A percentile compares a stretch with the other conserved stretches of the same genome.
Conservation (phyloP, 1,284 basidiomycete species). For the Cryptococcus sp. region DNA sequence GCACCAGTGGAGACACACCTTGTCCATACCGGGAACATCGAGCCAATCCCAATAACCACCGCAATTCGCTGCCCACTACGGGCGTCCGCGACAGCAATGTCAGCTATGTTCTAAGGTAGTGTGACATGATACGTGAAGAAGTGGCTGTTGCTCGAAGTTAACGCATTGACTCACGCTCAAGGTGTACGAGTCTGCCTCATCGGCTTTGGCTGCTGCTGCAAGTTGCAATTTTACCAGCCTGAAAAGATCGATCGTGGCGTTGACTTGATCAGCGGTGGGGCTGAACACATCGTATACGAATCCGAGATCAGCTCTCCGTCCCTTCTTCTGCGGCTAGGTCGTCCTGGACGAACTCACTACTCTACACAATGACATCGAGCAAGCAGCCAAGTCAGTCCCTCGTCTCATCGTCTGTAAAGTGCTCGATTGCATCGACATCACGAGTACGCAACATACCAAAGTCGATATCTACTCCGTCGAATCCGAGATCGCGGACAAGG, state of each 20-base stretch:
- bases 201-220: slow-evolving; percentile 4
- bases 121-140: not conserved
- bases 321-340: no score
- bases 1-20: slow-evolving; percentile 11
- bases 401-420: no score
- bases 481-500: slow-evolving; percentile 75
- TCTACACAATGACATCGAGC: not conserved
- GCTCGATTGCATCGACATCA: no score
- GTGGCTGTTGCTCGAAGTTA: not conserved
- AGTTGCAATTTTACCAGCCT: not conserved
- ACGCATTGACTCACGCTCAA: not conserved
- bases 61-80: slow-evolving; percentile 70
- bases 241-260: slow-evolving; percentile 8
- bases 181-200: slow-evolving; percentile 3
- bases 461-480: slow-evolving; percentile 64
- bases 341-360: no score
- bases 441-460: slow-evolving; percentile 8
- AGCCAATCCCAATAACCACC: slow-evolving; percentile 67
- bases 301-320: no score
- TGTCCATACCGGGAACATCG: slow-evolving; percentile 69
- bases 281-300: not conserved
- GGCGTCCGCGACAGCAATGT: not conserved
- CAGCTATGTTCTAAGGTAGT: not conserved
- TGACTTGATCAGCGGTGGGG: not conserved
- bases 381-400: no score